Evolutionary conservation across 2,329 filamentous ascomycete species (phyloP).

Genomic region (Monosporascus sp.): DNA sequence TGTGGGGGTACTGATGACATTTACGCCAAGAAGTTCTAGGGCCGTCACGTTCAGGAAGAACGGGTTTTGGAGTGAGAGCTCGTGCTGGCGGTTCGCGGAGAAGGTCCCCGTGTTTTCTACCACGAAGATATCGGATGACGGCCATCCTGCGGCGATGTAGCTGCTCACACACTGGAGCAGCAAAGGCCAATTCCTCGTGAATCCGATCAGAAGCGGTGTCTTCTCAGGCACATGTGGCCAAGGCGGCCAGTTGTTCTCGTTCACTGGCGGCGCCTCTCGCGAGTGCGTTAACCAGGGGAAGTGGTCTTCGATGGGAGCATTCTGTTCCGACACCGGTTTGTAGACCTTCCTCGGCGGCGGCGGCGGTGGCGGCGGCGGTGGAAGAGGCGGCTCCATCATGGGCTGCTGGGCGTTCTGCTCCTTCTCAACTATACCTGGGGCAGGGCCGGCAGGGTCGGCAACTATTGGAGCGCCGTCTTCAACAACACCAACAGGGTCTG

Average conservation of each 20-base stretch:
- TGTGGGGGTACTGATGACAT: slow-evolving; percentile 42
- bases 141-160: slow-evolving; percentile 53
- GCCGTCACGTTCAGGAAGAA: slow-evolving; percentile 50
- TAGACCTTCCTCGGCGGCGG: slow-evolving; percentile 17
- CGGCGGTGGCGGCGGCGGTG: background rate
- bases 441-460: background rate
- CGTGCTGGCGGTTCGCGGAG: slow-evolving; percentile 38
- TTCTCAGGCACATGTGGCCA: slow-evolving; percentile 28
- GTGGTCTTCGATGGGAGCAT: slow-evolving; percentile 30
- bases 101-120: slow-evolving; percentile 53
- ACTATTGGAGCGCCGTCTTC: background rate
- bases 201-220: slow-evolving; percentile 44
- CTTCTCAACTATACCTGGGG: background rate
- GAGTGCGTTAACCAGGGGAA: slow-evolving; percentile 32
- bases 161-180: slow-evolving; percentile 47
- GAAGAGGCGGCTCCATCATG: background rate
- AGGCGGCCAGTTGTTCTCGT: slow-evolving; percentile 29
- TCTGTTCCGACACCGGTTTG: slow-evolving; percentile 25
- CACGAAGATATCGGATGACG: slow-evolving; percentile 46
- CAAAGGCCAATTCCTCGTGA: slow-evolving; percentile 48
- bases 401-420: background rate
- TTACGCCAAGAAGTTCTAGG: slow-evolving; percentile 43
- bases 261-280: slow-evolving; percentile 21
- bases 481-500: slow-evolving; percentile 9
- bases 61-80: slow-evolving; percentile 45